These are phyloP conservation scores for Colletotrichum camelliae DNA, from an alignment of 2,329 filamentous ascomycete genomes.

Conservation along the genomic window DNA sequence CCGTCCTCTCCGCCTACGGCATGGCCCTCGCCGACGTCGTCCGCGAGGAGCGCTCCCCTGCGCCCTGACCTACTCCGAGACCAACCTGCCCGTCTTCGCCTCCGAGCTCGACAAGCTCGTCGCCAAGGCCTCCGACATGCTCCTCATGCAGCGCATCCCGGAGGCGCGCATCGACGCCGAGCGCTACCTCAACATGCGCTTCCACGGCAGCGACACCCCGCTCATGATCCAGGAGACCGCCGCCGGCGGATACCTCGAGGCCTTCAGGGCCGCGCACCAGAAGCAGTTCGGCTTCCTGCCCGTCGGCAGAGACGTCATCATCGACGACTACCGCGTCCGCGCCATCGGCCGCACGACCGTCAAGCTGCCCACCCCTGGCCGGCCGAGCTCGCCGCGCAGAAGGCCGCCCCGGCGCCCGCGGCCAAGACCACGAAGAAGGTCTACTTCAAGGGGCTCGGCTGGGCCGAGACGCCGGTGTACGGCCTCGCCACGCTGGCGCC, in stretches of 20 bases:
- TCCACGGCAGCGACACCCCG: slow-evolving; percentile 46
- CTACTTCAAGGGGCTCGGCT: slow-evolving; percentile 21
- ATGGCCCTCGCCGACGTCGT: slow-evolving; percentile 43
- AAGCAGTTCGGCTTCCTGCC: slow-evolving; percentile 47
- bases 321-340: slow-evolving; percentile 49
- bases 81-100: slow-evolving; percentile 21
- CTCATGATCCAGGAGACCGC: slow-evolving; percentile 42
- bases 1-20: slow-evolving; percentile 44
- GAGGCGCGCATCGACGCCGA: slow-evolving; percentile 26
- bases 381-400: not conserved
- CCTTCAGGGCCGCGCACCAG: slow-evolving; percentile 40
- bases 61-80: slow-evolving; percentile 26
- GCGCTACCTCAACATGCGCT: slow-evolving; percentile 49
- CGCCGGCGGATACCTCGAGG: slow-evolving; percentile 31
- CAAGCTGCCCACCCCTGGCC: slow-evolving; percentile 1
- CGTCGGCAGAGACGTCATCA: slow-evolving; percentile 40
- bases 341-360: slow-evolving; percentile 32
- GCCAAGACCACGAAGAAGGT: slow-evolving; percentile 17
- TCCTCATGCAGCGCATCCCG: slow-evolving; percentile 31
- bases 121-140: slow-evolving; percentile 37
- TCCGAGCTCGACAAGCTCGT: slow-evolving; percentile 31
- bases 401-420: not conserved
- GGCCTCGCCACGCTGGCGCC: slow-evolving; percentile 67
- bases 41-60: slow-evolving; percentile 35
- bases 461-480: slow-evolving; percentile 67